A percentile compares a stretch with the other conserved stretches of the same genome.
Evolutionary conservation across 805 yeast species (phyloP).

Genomic region (Wickerhamomyces hampshirensis): DNA sequence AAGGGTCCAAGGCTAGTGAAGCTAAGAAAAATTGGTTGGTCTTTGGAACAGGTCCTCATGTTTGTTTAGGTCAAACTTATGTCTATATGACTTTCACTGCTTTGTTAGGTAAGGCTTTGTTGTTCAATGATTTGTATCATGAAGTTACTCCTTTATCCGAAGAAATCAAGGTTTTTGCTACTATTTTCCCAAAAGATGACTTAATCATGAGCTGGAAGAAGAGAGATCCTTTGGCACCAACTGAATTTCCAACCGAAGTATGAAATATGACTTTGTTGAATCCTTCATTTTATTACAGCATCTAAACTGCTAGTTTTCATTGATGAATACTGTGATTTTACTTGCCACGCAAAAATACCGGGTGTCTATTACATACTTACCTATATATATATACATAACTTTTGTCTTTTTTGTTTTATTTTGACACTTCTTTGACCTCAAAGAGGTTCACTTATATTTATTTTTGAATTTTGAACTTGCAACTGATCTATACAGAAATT

Average conservation of each 20-base stretch:
- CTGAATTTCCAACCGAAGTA: constrained; percentile 9
- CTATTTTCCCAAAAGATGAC: constrained; percentile 97
- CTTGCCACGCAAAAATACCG: too few species aligned
- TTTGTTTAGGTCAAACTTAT: constrained; percentile 91
- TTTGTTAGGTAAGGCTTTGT: constrained; percentile 84
- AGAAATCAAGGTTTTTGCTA: constrained; percentile 93
- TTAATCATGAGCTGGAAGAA: constrained; percentile 68
- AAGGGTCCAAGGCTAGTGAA: constrained; percentile 68
- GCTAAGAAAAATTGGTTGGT: constrained; percentile 92
- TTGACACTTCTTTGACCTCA: too few species aligned
- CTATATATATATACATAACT: too few species aligned
- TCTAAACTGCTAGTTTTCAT: too few species aligned
- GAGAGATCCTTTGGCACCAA: constrained; percentile 46
- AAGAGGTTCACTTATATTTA: too few species aligned
- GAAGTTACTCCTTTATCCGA: constrained; percentile 80
- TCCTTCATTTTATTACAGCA: too few species aligned
- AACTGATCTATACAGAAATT: too few species aligned
- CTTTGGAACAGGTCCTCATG: constrained; percentile 96
- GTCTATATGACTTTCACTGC: constrained; percentile 88
- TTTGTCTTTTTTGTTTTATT: too few species aligned
- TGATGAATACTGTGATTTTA: too few species aligned
- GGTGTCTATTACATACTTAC: too few species aligned
- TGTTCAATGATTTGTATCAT: constrained; percentile 79
- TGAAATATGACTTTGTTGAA: too few species aligned
- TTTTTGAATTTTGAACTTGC: too few species aligned